phyloP scores from a whole-genome alignment of 305 asterid species.

The Fraxinus baroniana region DNA sequence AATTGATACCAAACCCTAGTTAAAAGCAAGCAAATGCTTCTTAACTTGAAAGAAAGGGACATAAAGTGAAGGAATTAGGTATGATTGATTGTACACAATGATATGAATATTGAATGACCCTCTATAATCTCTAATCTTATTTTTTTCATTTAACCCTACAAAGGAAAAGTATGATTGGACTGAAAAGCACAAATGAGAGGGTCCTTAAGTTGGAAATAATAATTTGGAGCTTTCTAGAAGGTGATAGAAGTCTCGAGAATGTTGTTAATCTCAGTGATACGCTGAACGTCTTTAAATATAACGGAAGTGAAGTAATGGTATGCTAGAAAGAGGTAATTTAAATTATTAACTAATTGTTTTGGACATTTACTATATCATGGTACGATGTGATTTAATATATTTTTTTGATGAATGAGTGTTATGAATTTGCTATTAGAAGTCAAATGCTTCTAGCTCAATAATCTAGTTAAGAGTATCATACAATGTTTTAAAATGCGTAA shows the following conservation, averaged over 20 bases:
- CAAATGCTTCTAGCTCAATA: neutral
- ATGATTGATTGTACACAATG: conserved; percentile 5
- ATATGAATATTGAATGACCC: neutral
- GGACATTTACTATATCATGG: neutral
- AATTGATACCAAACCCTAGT: conserved; percentile 26
- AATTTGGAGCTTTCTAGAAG: neutral
- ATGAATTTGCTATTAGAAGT: neutral
- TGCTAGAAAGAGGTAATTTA: neutral
- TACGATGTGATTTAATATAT: neutral
- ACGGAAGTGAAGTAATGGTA: neutral
- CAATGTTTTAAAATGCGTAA: too few species aligned
- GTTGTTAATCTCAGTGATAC: too few species aligned
- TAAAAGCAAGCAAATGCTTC: conserved; percentile 27
- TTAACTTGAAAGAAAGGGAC: conserved; percentile 59
- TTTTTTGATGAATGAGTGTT: neutral
- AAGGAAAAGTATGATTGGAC: neutral
- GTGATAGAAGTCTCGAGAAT: neutral
- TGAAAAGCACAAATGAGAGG: neutral
- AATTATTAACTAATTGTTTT: too few species aligned
- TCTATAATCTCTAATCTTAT: neutral
- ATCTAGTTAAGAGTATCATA: too few species aligned
- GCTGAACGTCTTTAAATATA: too few species aligned
- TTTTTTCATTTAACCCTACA: neutral
- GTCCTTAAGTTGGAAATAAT: neutral
- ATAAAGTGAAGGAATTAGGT: conserved; percentile 41